Evolutionary conservation across 208 protist species (phyloP).

Genomic region (Naegleria fowleri): DNA sequence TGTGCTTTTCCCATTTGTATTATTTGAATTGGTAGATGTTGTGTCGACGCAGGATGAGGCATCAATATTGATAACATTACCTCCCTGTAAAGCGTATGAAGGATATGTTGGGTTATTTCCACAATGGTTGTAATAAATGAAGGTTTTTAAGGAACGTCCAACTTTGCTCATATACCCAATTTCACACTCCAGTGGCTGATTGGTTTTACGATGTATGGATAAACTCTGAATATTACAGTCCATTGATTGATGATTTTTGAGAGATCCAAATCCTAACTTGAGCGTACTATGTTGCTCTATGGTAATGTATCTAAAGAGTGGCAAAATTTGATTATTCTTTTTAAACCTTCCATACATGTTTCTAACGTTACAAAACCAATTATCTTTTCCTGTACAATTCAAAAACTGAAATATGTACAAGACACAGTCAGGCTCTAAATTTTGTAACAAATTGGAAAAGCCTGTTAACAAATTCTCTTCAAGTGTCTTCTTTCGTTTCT

Average conservation of each 20-base stretch:
- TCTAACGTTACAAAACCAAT: background rate
- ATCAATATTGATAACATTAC: too few species aligned
- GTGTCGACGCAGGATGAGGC: too few species aligned
- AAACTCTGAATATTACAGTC: background rate
- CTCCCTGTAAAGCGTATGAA: too few species aligned
- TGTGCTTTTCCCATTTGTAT: too few species aligned
- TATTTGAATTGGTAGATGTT: too few species aligned
- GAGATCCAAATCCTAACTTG: background rate
- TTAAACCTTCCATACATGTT: conserved; percentile 4
- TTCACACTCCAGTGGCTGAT: background rate
- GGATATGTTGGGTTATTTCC: background rate
- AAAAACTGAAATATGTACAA: conserved; percentile 2
- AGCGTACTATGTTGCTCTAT: background rate
- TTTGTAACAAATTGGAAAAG: background rate
- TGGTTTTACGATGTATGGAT: background rate
- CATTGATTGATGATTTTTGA: background rate
- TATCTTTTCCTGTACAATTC: background rate
- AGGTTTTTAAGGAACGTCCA: background rate
- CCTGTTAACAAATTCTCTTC: background rate
- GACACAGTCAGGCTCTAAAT: background rate
- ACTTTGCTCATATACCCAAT: background rate
- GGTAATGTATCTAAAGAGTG: background rate
- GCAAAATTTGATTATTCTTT: background rate
- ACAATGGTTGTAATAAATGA: background rate
- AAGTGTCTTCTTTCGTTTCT: background rate